A percentile compares a stretch with the other conserved stretches of the same genome.
Evolutionary conservation across 768 basidiomycete species (phyloP).

Genomic region (Lactarius deliciosus): DNA sequence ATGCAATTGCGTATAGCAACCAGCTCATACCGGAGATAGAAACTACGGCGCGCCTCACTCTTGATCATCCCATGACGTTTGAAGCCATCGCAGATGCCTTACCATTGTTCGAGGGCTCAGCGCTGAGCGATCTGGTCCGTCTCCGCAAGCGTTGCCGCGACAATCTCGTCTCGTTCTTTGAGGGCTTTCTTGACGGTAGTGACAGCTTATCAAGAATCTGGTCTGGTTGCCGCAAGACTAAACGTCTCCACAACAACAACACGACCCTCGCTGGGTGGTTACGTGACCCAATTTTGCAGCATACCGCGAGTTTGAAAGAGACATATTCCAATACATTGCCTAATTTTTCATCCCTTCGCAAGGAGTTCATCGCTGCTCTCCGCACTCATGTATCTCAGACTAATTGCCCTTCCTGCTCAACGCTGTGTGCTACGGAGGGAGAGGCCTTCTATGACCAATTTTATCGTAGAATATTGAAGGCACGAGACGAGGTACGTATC

Average conservation of each 20-base stretch:
- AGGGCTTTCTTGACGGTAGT: neutral
- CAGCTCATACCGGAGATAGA: slow-evolving; percentile 1
- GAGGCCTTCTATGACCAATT: neutral
- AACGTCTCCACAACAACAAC: neutral
- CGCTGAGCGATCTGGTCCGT: neutral
- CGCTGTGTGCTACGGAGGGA: neutral
- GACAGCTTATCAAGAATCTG: neutral
- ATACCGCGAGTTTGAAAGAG: neutral
- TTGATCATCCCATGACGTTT: neutral
- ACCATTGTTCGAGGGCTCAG: neutral
- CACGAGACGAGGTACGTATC: neutral
- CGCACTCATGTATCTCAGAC: neutral
- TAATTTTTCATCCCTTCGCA: neutral
- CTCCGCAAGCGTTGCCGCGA: neutral
- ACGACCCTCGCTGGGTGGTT: slow-evolving; percentile 3
- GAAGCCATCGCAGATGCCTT: neutral
- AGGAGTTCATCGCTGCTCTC: neutral
- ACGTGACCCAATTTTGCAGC: neutral
- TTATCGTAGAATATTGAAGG: neutral
- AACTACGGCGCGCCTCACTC: neutral
- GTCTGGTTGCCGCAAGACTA: neutral
- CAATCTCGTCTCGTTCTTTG: neutral
- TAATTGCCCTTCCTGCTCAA: neutral
- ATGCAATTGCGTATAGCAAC: neutral
- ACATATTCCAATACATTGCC: neutral